Evolutionary conservation across 495 filamentous ascomycete species (phyloP).

Genomic region (Acidiella bohemica): DNA sequence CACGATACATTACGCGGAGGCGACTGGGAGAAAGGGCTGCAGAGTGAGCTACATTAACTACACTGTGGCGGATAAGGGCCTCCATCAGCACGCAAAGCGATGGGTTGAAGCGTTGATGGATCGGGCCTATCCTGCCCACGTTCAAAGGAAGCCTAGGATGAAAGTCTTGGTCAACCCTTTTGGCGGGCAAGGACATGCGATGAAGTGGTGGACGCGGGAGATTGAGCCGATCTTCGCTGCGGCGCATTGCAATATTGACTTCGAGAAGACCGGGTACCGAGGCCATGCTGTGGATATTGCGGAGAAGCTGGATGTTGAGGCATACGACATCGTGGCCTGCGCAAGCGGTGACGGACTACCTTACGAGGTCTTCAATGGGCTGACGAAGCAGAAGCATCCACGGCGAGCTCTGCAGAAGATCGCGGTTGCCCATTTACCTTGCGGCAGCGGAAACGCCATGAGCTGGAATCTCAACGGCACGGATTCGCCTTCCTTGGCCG

Average conservation of each 20-base stretch:
- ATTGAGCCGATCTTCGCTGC: conserved; percentile 75
- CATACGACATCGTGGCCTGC: conserved; percentile 70
- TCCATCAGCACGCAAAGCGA: conserved; percentile 29
- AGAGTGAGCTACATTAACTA: conserved; percentile 47
- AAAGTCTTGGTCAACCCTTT: conserved; percentile 87
- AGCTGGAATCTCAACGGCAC: conserved; percentile 80
- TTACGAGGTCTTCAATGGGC: conserved; percentile 88
- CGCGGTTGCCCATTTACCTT: conserved; percentile 82
- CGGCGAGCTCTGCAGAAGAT: conserved; percentile 57
- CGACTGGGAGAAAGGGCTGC: conserved; percentile 40
- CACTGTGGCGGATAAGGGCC: conserved; percentile 37
- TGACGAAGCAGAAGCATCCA: conserved; percentile 64
- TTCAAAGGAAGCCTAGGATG: conserved; percentile 55
- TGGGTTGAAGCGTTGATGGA: conserved; percentile 55
- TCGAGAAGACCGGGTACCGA: conserved; percentile 54
- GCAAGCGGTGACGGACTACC: conserved; percentile 89
- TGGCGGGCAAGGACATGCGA: conserved; percentile 68
- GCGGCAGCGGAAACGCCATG: conserved; percentile 90
- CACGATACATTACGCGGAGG: conserved; percentile 59
- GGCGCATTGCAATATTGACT: conserved; percentile 61
- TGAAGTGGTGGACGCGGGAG: conserved; percentile 57
- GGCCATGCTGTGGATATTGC: conserved; percentile 74
- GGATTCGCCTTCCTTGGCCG: conserved; percentile 57
- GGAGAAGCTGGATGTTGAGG: conserved; percentile 61
- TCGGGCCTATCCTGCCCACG: conserved; percentile 53